These are phyloP conservation scores for Thyridium curvatum DNA, from an alignment of 2,329 filamentous ascomycete genomes.

Conservation along the genomic window DNA sequence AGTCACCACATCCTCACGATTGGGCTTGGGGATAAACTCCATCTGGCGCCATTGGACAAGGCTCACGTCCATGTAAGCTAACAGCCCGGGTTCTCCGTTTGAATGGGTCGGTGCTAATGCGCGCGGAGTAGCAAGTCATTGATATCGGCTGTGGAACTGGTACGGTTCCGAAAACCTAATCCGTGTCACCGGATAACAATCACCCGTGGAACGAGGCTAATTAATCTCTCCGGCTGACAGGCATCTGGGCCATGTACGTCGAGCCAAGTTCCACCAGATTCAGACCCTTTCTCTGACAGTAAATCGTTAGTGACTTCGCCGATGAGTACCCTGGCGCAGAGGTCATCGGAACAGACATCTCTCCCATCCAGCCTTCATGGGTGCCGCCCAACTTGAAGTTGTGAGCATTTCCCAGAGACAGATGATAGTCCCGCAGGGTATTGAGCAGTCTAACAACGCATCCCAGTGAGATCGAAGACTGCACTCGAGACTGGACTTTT, in stretches of 20 bases:
- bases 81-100: too few relatives aligned
- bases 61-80: background rate
- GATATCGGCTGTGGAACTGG: too few relatives aligned
- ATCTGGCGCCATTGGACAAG: background rate
- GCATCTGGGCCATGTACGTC: constrained; percentile 4
- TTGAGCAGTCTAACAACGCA: background rate
- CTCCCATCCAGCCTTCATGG: constrained; percentile 23
- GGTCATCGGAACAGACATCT: constrained; percentile 36
- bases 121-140: background rate
- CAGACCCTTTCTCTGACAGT: constrained; percentile 1
- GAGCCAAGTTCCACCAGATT: background rate
- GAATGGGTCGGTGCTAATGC: too few relatives aligned
- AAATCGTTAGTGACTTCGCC: constrained; percentile 5
- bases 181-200: constrained; percentile 1
- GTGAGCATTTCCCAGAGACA: too few relatives aligned
- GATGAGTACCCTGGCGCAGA: constrained; percentile 2
- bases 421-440: background rate
- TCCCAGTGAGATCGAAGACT: constrained; percentile 17
- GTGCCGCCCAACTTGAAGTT: constrained; percentile 6
- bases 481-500: constrained; percentile 5
- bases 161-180: background rate
- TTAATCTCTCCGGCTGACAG: background rate
- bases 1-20: constrained; percentile 10
- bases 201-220: background rate
- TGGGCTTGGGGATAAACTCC: background rate